Conservation (phyloP, 163 green algal species). For the Chloroidium sp. region DNA sequence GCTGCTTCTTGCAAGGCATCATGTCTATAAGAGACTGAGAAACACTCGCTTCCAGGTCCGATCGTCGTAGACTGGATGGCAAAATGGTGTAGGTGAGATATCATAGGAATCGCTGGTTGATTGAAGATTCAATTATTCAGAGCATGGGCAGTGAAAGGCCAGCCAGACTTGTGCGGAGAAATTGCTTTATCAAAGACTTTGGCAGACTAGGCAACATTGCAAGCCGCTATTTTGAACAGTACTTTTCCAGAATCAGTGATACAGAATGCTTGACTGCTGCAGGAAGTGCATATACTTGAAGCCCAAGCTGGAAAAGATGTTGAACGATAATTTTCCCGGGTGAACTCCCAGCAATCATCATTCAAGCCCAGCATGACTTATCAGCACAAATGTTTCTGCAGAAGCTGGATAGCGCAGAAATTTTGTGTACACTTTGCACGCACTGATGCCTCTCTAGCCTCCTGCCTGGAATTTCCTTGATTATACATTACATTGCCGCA, state of each 20-base stretch:
- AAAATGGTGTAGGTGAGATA: slow-evolving; percentile 20
- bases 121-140: too few relatives aligned
- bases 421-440: too few relatives aligned
- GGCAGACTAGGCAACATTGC: not conserved
- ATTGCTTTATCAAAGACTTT: not conserved
- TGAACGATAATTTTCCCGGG: slow-evolving; percentile 16
- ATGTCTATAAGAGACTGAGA: too few relatives aligned
- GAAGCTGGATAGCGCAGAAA: too few relatives aligned
- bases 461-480: too few relatives aligned
- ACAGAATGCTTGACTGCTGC: not conserved
- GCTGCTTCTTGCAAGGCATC: not conserved
- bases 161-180: too few relatives aligned
- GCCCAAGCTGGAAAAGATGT: slow-evolving; percentile 40
- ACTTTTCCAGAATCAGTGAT: not conserved
- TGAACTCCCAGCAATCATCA: not conserved
- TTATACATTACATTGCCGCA: too few relatives aligned
- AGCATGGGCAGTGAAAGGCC: too few relatives aligned
- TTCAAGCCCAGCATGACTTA: too few relatives aligned
- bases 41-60: not conserved
- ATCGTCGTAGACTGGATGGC: slow-evolving; percentile 47
- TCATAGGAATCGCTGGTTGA: too few relatives aligned
- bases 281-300: slow-evolving; percentile 53
- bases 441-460: too few relatives aligned
- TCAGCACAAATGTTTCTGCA: too few relatives aligned
- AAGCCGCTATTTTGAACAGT: not conserved